Evolutionary conservation across 2,329 filamentous ascomycete species (phyloP).

Genomic region (Penicillium sp.): DNA sequence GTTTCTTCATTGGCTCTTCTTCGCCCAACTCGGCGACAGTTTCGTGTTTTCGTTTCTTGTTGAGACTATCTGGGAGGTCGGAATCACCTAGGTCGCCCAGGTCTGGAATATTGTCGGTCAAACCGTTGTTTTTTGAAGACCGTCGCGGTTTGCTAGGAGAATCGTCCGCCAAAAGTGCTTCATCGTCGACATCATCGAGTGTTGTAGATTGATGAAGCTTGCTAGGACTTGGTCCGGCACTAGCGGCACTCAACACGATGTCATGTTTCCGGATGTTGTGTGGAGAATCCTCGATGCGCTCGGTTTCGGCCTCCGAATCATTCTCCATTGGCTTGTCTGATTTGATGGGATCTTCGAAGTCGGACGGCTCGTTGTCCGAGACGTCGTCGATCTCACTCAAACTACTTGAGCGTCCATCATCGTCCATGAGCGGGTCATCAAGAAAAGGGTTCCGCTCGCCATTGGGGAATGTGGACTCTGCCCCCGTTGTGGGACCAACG

Average conservation of each 20-base stretch:
- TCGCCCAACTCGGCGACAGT: conserved; percentile 36
- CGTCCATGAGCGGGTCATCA: conserved; percentile 47
- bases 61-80: conserved; percentile 30
- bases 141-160: conserved; percentile 41
- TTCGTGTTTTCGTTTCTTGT: conserved; percentile 46
- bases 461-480: conserved; percentile 37
- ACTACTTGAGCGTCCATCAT: conserved; percentile 80
- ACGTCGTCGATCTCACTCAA: conserved; percentile 89
- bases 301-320: conserved; percentile 87
- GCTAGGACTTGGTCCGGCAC: conserved; percentile 68
- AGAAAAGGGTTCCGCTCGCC: conserved; percentile 35
- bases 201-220: conserved; percentile 65
- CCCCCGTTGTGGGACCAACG: conserved; percentile 35
- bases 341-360: conserved; percentile 49
- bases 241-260: conserved; percentile 59
- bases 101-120: conserved; percentile 24
- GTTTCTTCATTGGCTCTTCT: conserved; percentile 43
- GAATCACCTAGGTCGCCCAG: conserved; percentile 31
- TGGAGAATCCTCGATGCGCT: conserved; percentile 87
- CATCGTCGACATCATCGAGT: conserved; percentile 49
- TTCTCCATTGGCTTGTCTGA: conserved; percentile 60
- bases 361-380: conserved; percentile 60
- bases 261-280: conserved; percentile 63
- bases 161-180: conserved; percentile 45
- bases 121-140: conserved; percentile 33